These are phyloP conservation scores for Umbellularia californica DNA, from an alignment of 164 flowering plant species.

Conservation along the genomic window DNA sequence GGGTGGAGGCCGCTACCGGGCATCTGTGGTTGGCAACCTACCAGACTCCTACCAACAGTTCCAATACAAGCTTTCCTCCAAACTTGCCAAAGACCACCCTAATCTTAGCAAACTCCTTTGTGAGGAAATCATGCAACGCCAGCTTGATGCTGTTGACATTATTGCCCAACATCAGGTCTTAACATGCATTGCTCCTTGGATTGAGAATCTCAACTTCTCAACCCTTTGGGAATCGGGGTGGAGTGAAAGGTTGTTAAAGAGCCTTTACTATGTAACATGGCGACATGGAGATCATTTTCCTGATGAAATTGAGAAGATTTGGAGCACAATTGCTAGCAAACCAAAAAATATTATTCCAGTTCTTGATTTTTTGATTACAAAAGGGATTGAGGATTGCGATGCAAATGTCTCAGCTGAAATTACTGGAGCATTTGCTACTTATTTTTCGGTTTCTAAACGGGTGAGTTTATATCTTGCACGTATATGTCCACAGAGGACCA, in stretches of 20 bases:
- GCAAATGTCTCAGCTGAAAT: constrained; percentile 98
- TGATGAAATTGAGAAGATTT: constrained; percentile 97
- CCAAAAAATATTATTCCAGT: constrained; percentile 92
- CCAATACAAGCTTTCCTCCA: constrained; percentile 93
- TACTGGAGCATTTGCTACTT: constrained; percentile 96
- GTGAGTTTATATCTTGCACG: constrained; percentile 94
- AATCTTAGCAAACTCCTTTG: constrained; percentile 92
- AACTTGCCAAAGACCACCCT: constrained; percentile 97
- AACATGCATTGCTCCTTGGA: constrained; percentile 99
- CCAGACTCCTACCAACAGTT: constrained; percentile 98
- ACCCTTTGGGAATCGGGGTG: constrained; percentile 92
- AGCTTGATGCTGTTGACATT: constrained; percentile 96
- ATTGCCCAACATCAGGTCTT: constrained; percentile 98
- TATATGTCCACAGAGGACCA: constrained; percentile 91
- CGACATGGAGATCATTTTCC: constrained; percentile 98
- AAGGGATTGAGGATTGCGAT: constrained; percentile 98
- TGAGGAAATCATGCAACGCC: constrained; percentile 98
- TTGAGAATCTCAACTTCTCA: constrained; percentile 92
- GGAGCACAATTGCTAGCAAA: constrained; percentile 98
- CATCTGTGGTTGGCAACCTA: constrained; percentile 96
- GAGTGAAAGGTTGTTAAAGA: constrained; percentile 89
- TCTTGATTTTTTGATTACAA: constrained; percentile 86
- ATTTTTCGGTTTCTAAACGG: constrained; percentile 95
- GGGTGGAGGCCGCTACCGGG: constrained; percentile 74
- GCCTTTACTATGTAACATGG: constrained; percentile 97